These are phyloP conservation scores for Backusella psychrophila DNA, from an alignment of 192 early-diverging fungal species.

Conservation along the genomic window DNA sequence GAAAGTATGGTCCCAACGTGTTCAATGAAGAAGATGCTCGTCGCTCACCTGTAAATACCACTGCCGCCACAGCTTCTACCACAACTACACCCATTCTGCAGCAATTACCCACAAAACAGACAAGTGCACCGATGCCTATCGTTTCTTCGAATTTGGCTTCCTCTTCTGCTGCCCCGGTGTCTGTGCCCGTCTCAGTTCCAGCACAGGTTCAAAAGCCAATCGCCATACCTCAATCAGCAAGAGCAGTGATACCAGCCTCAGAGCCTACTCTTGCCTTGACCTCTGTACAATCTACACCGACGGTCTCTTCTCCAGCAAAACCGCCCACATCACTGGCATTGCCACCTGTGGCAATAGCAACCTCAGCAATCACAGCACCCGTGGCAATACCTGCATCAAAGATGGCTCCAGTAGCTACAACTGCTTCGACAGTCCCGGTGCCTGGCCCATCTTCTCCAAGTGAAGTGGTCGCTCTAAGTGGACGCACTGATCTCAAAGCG, in stretches of 20 bases:
- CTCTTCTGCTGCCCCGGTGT: background rate
- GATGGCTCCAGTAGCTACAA: background rate
- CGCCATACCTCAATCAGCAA: background rate
- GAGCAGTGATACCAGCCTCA: background rate
- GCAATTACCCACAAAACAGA: background rate
- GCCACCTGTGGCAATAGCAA: background rate
- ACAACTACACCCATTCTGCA: background rate
- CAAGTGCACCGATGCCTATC: background rate
- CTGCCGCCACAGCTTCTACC: background rate
- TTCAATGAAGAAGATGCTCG: conserved; percentile 42
- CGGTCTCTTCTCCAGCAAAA: background rate
- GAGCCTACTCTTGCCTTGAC: background rate
- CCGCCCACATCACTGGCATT: background rate
- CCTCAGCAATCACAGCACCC: background rate
- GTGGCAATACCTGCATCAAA: background rate
- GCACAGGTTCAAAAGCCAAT: background rate
- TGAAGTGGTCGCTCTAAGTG: background rate
- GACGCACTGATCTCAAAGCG: conserved; percentile 20
- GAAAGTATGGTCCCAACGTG: conserved; percentile 57
- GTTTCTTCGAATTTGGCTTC: background rate
- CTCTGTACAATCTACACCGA: background rate
- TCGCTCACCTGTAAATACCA: background rate
- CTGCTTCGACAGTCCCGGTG: background rate
- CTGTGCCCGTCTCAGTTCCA: background rate
- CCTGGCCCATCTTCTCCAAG: background rate